These are phyloP conservation scores for Thelonectria olida DNA, from an alignment of 2,329 filamentous ascomycete species.

Conservation along the genomic window DNA sequence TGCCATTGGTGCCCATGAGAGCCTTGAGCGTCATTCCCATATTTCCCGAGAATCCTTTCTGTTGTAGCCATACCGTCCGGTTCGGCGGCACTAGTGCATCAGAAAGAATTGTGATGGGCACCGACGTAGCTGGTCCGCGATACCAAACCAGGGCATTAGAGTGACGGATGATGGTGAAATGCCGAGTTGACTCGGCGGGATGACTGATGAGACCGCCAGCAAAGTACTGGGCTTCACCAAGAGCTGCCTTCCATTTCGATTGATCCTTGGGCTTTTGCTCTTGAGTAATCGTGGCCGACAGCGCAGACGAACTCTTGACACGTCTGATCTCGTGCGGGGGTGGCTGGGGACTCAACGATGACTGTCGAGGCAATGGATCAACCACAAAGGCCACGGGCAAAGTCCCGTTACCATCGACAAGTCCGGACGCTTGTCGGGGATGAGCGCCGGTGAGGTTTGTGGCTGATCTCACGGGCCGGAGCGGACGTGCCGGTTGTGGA, in stretches of 20 bases:
- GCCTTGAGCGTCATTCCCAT: conserved; percentile 74
- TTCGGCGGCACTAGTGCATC: conserved; percentile 64
- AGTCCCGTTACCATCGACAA: conserved; percentile 28
- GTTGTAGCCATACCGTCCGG: conserved; percentile 73
- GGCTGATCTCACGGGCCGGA: conserved; percentile 37
- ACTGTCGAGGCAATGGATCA: conserved; percentile 31
- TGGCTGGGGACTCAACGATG: conserved; percentile 22
- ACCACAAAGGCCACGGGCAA: conserved; percentile 38
- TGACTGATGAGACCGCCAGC: conserved; percentile 71
- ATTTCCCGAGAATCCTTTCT: conserved; percentile 73
- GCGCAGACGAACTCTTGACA: conserved; percentile 45
- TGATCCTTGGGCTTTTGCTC: conserved; percentile 30
- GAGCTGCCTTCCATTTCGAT: conserved; percentile 56
- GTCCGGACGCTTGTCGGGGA: conserved; percentile 31
- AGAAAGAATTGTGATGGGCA: conserved; percentile 72
- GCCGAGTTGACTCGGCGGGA: conserved; percentile 70
- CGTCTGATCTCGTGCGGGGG: conserved; percentile 38
- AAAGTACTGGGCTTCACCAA: conserved; percentile 70
- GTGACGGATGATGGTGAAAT: conserved; percentile 74
- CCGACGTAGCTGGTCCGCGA: conserved; percentile 69
- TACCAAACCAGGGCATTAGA: conserved; percentile 73
- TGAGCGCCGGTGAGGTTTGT: conserved; percentile 37
- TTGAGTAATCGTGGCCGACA: conserved; percentile 27
- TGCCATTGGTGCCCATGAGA: conserved; percentile 64
- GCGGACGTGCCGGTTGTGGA: conserved; percentile 28